Base-by-base conservation (phyloP, 2,329 filamentous ascomycete species). In the Fusarium sp. region DNA sequence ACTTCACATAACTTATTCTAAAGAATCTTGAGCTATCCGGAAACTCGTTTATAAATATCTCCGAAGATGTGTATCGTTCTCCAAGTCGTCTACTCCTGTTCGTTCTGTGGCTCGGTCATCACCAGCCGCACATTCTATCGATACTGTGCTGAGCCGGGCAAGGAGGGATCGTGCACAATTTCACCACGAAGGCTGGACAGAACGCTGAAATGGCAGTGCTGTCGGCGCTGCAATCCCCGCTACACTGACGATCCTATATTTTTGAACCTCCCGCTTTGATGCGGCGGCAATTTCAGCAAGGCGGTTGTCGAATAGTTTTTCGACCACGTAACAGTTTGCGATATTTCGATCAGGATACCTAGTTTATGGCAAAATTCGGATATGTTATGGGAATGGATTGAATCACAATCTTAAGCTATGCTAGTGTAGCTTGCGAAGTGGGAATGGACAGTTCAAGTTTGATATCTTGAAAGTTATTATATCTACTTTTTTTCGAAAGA, bases 41-140 rank as follows among this genome's bases (percentile, higher is more conserved):
- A 17, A 36, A 14, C 14, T 8, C 6, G 7, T 5, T 33, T 17
- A 15, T 36, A 15, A 13, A 38, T 4, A 19, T 19, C 13, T 17
- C 13, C 9, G 7, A 33, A 5, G 17, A 59, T 59, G 56, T 59
- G 56, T 5, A 59, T 59, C 17, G 42, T 59, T 4, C 26, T 59
- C 2, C 56, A 55, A 19, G 24, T 55, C 1, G 7, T 54, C 21
- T 55, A 59, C 13, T 15, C 19, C 6, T 59, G 56, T 24, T 36
- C 51, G 3, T 56, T 56, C 7, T 60, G 57, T 43, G 31, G 31
- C n/a, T 24, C 24, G 10, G 26, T 36, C 10, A 49, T 60, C 9
- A 60, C 57, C 10, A 60, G 17, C 22, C 57, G 50, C 14, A 60
- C 50, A 0, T 21, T 24, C 2, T 60, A 60, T 21, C 28, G 43